phyloP scores from a whole-genome alignment of 306 rosid genomes.

The Styphnolobium japonicum region DNA sequence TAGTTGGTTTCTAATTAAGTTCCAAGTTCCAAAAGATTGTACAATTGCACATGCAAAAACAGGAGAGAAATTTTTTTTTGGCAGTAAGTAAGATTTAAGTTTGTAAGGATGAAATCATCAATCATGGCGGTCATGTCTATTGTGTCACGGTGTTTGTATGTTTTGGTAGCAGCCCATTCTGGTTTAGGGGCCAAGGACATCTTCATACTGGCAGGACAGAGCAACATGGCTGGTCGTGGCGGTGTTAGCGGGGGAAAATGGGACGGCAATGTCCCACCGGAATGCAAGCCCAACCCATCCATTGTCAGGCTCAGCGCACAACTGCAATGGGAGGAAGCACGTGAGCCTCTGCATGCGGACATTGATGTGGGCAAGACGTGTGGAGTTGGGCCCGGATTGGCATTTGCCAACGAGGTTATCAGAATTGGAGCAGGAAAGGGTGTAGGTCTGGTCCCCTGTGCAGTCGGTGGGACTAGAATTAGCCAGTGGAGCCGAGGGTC shows the following conservation, averaged over 20 bases:
- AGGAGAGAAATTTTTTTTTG: no score
- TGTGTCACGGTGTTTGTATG: not conserved
- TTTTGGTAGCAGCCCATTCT: not conserved
- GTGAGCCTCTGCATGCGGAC: conserved; percentile 59
- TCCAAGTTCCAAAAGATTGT: not conserved
- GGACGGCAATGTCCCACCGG: conserved; percentile 35
- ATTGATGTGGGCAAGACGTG: conserved; percentile 49
- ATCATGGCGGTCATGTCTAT: not conserved
- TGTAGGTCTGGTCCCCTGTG: conserved; percentile 69
- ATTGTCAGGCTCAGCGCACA: conserved; percentile 31
- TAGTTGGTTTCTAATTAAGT: not conserved
- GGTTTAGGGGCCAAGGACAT: conserved; percentile 14
- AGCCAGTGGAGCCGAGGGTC: conserved; percentile 47
- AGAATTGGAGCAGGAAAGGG: not conserved
- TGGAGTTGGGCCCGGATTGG: conserved; percentile 67
- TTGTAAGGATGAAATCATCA: no score
- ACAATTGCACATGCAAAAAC: not conserved
- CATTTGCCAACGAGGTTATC: conserved; percentile 52
- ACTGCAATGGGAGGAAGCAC: conserved; percentile 54
- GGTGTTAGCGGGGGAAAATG: conserved; percentile 38
- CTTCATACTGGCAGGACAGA: conserved; percentile 60
- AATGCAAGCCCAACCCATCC: conserved; percentile 38
- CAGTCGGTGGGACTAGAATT: conserved; percentile 56
- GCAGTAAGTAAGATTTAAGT: no score
- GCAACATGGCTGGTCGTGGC: conserved; percentile 80